Conservation (phyloP, 176 grass and related monocot species). For the Cymbopogon citratus region DNA sequence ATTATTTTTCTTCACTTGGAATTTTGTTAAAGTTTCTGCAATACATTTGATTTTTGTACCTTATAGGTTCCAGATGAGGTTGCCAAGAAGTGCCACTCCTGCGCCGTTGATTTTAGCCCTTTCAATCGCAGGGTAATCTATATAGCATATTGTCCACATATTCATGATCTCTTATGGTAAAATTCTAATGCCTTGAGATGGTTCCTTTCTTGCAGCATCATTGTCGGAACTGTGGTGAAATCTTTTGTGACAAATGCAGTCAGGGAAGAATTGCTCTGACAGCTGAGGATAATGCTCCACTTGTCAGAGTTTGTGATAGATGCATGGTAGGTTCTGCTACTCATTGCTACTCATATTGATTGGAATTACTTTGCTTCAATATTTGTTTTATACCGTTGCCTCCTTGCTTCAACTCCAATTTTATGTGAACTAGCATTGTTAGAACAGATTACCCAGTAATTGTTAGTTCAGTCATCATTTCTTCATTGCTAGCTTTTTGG, state of each 20-base stretch:
- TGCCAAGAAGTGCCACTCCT: slow-evolving; percentile 74
- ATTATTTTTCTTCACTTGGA: slow-evolving; percentile 1
- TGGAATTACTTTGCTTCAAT: not conserved
- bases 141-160: not conserved
- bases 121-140: slow-evolving; percentile 81
- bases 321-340: slow-evolving; percentile 68
- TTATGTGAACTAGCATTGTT: not conserved
- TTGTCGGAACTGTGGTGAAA: slow-evolving; percentile 96
- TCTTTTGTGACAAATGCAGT: slow-evolving; percentile 99
- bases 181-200: slow-evolving; percentile 13
- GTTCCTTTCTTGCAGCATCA: slow-evolving; percentile 65
- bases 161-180: slow-evolving; percentile 1
- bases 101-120: slow-evolving; percentile 76
- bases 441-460: not conserved
- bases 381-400: not conserved
- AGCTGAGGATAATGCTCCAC: slow-evolving; percentile 82
- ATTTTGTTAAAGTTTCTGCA: not conserved
- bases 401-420: not conserved
- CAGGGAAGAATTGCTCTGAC: slow-evolving; percentile 92
- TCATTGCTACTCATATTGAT: not conserved
- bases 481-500: not conserved
- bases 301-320: slow-evolving; percentile 93
- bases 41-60: not conserved
- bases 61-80: slow-evolving; percentile 88
- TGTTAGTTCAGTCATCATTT: not conserved